These are phyloP conservation scores for Heliosperma pusillum DNA, from an alignment of 148 eudicot genomes.

Conservation along the genomic window DNA sequence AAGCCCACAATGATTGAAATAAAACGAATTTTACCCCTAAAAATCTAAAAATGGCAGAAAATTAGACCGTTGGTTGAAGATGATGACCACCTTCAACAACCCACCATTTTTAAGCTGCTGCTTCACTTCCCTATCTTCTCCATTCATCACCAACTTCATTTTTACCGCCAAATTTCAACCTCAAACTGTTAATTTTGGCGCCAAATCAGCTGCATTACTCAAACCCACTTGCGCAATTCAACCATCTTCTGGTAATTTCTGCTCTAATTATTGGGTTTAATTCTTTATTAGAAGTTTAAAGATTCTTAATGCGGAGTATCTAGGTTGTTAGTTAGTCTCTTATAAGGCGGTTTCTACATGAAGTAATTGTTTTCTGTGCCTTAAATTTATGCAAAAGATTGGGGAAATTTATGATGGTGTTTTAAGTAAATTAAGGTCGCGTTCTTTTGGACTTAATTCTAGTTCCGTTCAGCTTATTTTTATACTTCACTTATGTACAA, in stretches of 20 bases:
- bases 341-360: not conserved
- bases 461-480: too few relatives aligned
- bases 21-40: too few relatives aligned
- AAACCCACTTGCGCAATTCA: slow-evolving; percentile 13
- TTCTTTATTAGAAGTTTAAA: too few relatives aligned
- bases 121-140: slow-evolving; percentile 8
- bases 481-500: too few relatives aligned
- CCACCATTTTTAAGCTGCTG: not conserved
- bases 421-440: not conserved
- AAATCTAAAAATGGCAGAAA: not conserved
- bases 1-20: not conserved
- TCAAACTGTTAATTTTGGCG: slow-evolving; percentile 13
- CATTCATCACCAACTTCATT: slow-evolving; percentile 20
- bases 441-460: too few relatives aligned
- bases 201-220: slow-evolving; percentile 13
- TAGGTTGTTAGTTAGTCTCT: too few relatives aligned
- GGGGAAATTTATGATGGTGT: not conserved
- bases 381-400: too few relatives aligned
- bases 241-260: slow-evolving; percentile 18
- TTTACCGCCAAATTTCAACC: slow-evolving; percentile 29
- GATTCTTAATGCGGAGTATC: too few relatives aligned
- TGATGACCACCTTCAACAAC: slow-evolving; percentile 25
- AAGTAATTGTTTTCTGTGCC: too few relatives aligned
- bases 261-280: not conserved
- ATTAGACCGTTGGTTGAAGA: slow-evolving; percentile 35